Evolutionary conservation across 306 rosid species (phyloP).

Genomic region (Prunus persica): DNA sequence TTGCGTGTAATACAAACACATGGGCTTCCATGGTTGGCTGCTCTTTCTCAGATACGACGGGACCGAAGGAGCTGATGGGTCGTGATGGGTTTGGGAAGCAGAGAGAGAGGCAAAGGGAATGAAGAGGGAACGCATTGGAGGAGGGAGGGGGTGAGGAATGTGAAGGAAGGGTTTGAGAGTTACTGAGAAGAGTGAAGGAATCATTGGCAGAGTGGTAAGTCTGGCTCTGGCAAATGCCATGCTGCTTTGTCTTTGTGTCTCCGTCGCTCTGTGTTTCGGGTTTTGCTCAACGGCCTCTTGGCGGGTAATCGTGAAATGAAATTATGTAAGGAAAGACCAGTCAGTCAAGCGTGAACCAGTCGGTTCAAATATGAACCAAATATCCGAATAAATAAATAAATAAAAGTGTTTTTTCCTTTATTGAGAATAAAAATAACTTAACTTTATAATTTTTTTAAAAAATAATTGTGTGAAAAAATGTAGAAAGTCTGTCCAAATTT

Average conservation of each 20-base stretch:
- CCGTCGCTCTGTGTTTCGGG: no score
- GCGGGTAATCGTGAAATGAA: conserved; percentile 5
- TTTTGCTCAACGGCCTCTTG: neutral
- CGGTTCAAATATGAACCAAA: neutral
- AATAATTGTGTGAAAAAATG: no score
- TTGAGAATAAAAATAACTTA: no score
- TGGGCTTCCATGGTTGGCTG: conserved; percentile 59
- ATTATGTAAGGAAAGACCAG: neutral
- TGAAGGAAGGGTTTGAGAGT: conserved; percentile 12
- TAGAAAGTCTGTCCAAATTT: no score
- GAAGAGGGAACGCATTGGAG: conserved; percentile 29
- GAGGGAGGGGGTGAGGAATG: conserved; percentile 12
- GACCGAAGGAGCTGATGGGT: conserved; percentile 28
- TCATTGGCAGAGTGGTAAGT: conserved; percentile 21
- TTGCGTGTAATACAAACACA: conserved; percentile 86
- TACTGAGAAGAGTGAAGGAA: conserved; percentile 30
- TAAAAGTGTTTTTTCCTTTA: no score
- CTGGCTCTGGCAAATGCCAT: conserved; percentile 45
- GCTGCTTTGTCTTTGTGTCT: neutral
- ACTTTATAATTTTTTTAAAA: no score
- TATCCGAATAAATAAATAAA: no score
- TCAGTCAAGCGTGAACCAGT: neutral
- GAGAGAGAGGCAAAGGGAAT: conserved; percentile 44
- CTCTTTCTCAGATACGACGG: conserved; percentile 2
- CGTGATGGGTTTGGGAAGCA: conserved; percentile 28